These are phyloP conservation scores for Lyophyllum decastes DNA, from an alignment of 768 basidiomycete species.

Conservation along the genomic window DNA sequence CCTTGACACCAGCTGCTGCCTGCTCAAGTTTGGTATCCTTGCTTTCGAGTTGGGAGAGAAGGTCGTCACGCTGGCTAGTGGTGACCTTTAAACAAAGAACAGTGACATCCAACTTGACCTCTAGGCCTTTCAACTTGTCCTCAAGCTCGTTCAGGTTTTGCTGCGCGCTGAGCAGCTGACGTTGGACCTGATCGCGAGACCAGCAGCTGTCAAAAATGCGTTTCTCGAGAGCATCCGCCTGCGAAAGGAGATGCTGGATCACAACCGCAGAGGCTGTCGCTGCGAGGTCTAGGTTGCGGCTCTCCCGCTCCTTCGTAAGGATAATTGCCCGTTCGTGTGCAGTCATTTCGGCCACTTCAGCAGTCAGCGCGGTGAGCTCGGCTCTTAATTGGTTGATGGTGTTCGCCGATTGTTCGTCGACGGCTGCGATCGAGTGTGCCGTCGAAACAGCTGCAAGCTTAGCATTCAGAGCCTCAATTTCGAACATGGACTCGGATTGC, in stretches of 20 bases:
- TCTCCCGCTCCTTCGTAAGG: constrained; percentile 27
- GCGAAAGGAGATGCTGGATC: constrained; percentile 37
- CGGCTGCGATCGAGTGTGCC: constrained; percentile 22
- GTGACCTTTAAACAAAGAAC: constrained; percentile 36
- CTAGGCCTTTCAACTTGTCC: constrained; percentile 28
- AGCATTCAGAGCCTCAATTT: constrained; percentile 58
- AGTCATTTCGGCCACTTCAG: constrained; percentile 16
- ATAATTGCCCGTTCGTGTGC: constrained; percentile 19
- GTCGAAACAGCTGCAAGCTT: constrained; percentile 36
- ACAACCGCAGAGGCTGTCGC: constrained; percentile 38
- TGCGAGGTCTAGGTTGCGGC: constrained; percentile 33
- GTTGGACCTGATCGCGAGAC: constrained; percentile 14
- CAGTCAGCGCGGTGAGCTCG: constrained; percentile 30
- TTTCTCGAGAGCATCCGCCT: constrained; percentile 17
- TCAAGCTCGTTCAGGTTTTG: constrained; percentile 22
- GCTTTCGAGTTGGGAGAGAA: constrained; percentile 32
- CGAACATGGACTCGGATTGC: constrained; percentile 65
- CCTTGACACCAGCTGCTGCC: constrained; percentile 31
- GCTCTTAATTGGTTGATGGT: constrained; percentile 26
- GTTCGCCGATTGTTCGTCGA: constrained; percentile 17
- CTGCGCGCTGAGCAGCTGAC: constrained; percentile 16
- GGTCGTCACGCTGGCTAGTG: constrained; percentile 37
- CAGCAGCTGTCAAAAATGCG: not conserved
- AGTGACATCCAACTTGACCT: constrained; percentile 33
- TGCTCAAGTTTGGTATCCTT: constrained; percentile 32